Evolutionary conservation across 495 filamentous ascomycete genomes (phyloP).

Genomic region (Copromyces sp.): DNA sequence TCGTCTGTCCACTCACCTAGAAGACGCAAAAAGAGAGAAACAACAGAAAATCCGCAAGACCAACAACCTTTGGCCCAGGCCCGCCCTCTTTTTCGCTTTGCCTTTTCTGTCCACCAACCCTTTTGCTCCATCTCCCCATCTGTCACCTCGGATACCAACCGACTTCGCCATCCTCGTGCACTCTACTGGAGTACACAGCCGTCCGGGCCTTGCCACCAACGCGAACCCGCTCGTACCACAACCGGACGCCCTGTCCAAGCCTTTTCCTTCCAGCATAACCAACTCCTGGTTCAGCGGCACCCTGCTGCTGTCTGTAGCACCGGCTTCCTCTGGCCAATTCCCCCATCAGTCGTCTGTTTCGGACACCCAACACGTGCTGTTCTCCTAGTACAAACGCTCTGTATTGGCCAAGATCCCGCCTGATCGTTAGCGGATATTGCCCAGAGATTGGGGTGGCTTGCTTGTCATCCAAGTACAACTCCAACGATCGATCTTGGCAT

Average conservation of each 20-base stretch:
- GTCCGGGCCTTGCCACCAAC: not conserved
- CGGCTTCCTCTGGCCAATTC: not conserved
- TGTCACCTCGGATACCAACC: not conserved
- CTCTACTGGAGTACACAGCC: not conserved
- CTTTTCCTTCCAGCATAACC: not conserved
- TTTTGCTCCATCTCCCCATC: not conserved
- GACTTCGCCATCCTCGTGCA: not conserved
- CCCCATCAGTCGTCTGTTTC: not conserved
- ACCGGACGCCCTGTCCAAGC: not conserved
- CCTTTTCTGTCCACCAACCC: not conserved
- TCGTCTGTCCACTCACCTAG: not conserved
- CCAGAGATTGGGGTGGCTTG: not conserved
- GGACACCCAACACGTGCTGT: not conserved
- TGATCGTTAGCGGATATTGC: not conserved
- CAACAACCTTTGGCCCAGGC: not conserved
- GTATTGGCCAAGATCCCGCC: not conserved
- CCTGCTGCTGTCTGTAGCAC: not conserved
- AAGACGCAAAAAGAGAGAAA: not conserved
- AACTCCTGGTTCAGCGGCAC: not conserved
- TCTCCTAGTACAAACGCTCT: not conserved
- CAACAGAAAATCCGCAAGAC: not conserved
- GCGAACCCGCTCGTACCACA: not conserved
- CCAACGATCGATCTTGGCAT: conserved; percentile 1
- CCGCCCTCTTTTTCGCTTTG: not conserved
- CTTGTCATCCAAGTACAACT: not conserved